A percentile compares a stretch with the other conserved stretches of the same genome.
phyloP scores from a whole-genome alignment of 208 protist species.

The Acanthamoeba quina region DNA sequence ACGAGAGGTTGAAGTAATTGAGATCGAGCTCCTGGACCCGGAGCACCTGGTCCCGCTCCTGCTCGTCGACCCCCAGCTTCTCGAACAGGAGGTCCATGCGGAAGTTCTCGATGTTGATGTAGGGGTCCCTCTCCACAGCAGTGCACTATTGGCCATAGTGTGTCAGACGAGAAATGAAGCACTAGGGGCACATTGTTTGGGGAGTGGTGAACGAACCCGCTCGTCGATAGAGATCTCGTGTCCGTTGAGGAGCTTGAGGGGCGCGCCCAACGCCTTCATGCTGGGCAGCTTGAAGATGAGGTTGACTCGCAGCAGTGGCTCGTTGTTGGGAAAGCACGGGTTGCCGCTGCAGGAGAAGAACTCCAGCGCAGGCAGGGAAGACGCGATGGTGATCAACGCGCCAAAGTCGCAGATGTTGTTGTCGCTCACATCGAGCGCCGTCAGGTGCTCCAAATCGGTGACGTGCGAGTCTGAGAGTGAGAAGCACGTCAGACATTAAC shows the following conservation, averaged over 20 bases:
- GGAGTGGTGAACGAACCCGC: neutral
- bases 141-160: neutral
- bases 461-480: neutral
- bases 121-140: neutral
- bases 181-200: neutral
- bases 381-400: neutral
- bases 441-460: neutral
- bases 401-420: slow-evolving; percentile 67
- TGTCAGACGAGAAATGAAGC: no score
- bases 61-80: slow-evolving; percentile 1
- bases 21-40: neutral
- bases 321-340: slow-evolving; percentile 68
- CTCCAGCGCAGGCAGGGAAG: neutral
- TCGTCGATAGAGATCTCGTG: slow-evolving; percentile 32
- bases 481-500: neutral
- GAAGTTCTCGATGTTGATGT: slow-evolving; percentile 53
- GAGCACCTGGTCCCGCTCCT: neutral
- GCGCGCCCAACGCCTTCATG: slow-evolving; percentile 21
- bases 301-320: slow-evolving; percentile 36
- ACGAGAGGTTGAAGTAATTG: slow-evolving; percentile 26
- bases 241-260: slow-evolving; percentile 53
- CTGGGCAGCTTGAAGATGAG: slow-evolving; percentile 25
- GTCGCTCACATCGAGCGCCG: slow-evolving; percentile 37
- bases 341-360: slow-evolving; percentile 32
- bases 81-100: slow-evolving; percentile 63